Base-by-base conservation (phyloP, 2,329 filamentous ascomycete species). In the Septoria petroselini region DNA sequence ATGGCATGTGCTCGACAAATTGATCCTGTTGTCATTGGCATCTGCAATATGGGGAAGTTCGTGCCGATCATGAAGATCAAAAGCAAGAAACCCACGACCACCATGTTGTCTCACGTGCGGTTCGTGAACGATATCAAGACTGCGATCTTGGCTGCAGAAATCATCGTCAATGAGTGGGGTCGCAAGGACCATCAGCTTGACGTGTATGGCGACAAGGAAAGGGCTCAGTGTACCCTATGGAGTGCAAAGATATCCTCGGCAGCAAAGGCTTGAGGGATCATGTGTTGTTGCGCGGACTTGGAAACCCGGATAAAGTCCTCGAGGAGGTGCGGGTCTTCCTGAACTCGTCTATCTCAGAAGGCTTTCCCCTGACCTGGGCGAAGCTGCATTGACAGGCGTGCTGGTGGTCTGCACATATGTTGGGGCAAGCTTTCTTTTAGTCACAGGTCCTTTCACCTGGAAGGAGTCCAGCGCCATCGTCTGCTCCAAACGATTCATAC, bases 401-500 rank as follows among this genome's bases (percentile, higher is more conserved):
- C 72, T 72, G 0, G 70, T 74, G 19, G 49, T 58, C 1, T 59
- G 57, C 37, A 81, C 78, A 0, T 77, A 79, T 53, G 77, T 80
- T 5, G 77, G 77, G 23, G 77, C 78, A 7, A 79, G 76, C 1
- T 71, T 77, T 2, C 71, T 77, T 19, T 77, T 81, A 0, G 68
- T 81, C n/a, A 81, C 77, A 0, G 76, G 80, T 54, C 76, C 74
- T 0, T 73, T 73, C 7, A 61, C 65, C 18, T 67, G 67, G 35
- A 68, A 69, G 47, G 69, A 74, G 19, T 84, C 80, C 68, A 81
- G 79, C 54, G 81, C 80, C 50, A 78, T 84, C 4, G 80, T 84
- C 2, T n/a, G 78, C 81, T 11, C 82, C 81, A 2, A 84, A 84
- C 58, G 82, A 85, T 62, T 75, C 81, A 3, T 73, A 74, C 30